Percentiles rank a stretch among this genome's conserved stretches.
phyloP scores from a whole-genome alignment of 768 basidiomycete genomes.

The Tulasnella calospora region DNA sequence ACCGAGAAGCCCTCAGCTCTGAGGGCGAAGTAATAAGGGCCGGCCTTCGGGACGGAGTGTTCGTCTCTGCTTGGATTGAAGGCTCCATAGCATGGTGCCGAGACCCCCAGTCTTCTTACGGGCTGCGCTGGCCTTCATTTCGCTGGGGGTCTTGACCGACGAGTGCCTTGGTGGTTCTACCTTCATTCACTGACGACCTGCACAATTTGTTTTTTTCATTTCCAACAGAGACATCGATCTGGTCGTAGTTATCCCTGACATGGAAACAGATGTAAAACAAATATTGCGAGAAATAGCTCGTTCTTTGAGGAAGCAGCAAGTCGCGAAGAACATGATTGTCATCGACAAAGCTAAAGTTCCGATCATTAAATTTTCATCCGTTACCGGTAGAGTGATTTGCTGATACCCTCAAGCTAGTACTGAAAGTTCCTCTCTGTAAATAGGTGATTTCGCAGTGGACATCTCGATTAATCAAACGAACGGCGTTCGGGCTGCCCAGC shows the following conservation, averaged over 20 bases:
- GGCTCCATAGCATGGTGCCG: not conserved
- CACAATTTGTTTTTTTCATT: not conserved
- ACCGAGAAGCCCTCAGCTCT: not conserved
- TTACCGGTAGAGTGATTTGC: slow-evolving; percentile 44
- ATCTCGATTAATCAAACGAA: slow-evolving; percentile 90
- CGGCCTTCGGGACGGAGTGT: not conserved
- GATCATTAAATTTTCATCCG: slow-evolving; percentile 90
- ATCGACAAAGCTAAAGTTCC: slow-evolving; percentile 94
- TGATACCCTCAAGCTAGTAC: slow-evolving; percentile 31
- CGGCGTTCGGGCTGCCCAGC: slow-evolving; percentile 69
- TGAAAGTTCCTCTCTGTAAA: not conserved
- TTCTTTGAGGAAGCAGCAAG: slow-evolving; percentile 63
- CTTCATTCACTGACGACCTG: not conserved
- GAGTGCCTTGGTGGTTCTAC: not conserved
- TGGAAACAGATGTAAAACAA: slow-evolving; percentile 61
- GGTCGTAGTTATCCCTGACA: slow-evolving; percentile 74
- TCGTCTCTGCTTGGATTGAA: not conserved
- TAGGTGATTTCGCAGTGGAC: slow-evolving; percentile 80
- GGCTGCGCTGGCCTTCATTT: not conserved
- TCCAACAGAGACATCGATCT: slow-evolving; percentile 83
- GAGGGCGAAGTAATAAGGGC: not conserved
- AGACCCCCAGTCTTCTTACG: not conserved
- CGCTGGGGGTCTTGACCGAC: not conserved
- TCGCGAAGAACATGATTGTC: slow-evolving; percentile 77
- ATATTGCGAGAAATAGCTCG: slow-evolving; percentile 75